phyloP scores from a whole-genome alignment of 139 green algal species.

The Limnomonas spitsbergensis region DNA sequence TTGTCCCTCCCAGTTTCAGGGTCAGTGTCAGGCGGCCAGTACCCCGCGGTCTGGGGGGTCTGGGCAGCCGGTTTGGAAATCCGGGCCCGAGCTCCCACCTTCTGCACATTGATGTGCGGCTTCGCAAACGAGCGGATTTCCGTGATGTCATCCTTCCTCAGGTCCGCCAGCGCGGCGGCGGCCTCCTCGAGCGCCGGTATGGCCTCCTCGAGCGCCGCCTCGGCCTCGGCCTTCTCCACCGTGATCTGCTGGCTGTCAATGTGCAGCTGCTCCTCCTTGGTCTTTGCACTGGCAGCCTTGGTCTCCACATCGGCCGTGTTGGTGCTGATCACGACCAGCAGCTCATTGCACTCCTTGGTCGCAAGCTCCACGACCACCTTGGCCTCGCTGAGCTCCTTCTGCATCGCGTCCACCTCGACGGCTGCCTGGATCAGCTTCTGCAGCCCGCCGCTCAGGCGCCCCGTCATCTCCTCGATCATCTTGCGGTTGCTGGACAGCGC shows the following conservation, averaged over 20 bases:
- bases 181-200: conserved; percentile 85
- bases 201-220: conserved; percentile 75
- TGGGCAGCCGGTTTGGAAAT: too few species aligned
- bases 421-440: conserved; percentile 82
- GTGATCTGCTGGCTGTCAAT: conserved; percentile 29
- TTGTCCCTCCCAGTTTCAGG: too few species aligned
- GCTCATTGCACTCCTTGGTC: conserved; percentile 78
- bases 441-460: conserved; percentile 69
- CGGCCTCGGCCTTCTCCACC: conserved; percentile 81
- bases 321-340: conserved; percentile 69
- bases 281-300: conserved; percentile 64
- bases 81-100: too few species aligned
- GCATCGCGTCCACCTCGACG: conserved; percentile 78
- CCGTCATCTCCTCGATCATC: conserved; percentile 52
- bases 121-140: conserved; percentile 87
- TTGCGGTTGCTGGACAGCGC: conserved; percentile 7
- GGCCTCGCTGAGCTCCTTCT: conserved; percentile 74
- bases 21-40: too few species aligned
- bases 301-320: conserved; percentile 73
- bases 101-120: conserved; percentile 79
- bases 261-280: conserved; percentile 73
- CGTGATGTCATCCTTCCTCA: conserved; percentile 88
- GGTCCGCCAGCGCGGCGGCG: conserved; percentile 72
- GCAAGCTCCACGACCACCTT: conserved; percentile 77
- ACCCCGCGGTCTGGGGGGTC: too few species aligned